Evolutionary conservation across 352 stramenopile genomes (phyloP), one percentile per base, ranked within the genome.

Genomic region (Pythium volutum): DNA sequence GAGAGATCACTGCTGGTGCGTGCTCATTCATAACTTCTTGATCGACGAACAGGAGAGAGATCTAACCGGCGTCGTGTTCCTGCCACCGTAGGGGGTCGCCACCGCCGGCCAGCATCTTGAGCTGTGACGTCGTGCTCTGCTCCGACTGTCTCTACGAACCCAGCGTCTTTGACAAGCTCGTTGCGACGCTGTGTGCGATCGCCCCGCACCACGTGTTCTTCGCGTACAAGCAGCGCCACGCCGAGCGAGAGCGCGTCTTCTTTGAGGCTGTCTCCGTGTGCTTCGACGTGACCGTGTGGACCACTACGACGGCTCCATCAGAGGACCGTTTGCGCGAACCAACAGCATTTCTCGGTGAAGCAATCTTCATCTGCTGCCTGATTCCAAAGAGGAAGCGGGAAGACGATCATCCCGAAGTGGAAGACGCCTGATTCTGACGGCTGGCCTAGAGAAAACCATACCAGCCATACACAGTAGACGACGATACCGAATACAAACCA

Each of bases 81-180:
- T 29, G 36, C 29, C 48, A 33, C 34, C 23, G 29, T 29, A 67
- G 61, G 61, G 61, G 61, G 45, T 55, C 61, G 1, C 46, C 52
- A n/a, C 31, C 27, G 11, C 22, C 27, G 8, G n/a, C 18, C 15
- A 10, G 4, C 10, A 39, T 69, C 9, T 11, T 64, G n/a, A 31
- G n/a, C 11, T 69, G 39, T 4, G 64, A 74, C 11, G 62, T 77
- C n/a, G 55, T 84, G 11, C 42, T 87, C 3, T 81, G 73, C 50
- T 89, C 82, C 15, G 82, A 92, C 55, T 92, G 82, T 22, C 58
- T 90, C 38, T 92, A 92, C 56, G 82, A 92, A 10, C 68, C 71
- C 1, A 55, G 45, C 12, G 58, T 72, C 16, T 83, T 82, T 55
- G 58, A 57, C 1, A 59, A 70, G 15, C 56, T 92, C 25, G 48